Evolutionary conservation across 257 asterid genomes (phyloP).

Genomic region (Paulownia fortunei): DNA sequence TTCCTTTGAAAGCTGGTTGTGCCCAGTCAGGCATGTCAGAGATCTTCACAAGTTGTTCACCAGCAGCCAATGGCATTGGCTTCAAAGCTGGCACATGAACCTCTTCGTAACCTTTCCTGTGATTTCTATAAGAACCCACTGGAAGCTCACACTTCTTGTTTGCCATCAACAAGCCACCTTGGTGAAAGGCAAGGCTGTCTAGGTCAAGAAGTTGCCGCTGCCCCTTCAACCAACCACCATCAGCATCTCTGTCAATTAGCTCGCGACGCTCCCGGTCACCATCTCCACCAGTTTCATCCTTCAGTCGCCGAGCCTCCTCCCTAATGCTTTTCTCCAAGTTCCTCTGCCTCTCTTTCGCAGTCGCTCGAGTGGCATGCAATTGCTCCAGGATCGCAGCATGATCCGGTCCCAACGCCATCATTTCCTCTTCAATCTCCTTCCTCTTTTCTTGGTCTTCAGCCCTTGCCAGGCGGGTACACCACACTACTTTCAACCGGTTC

Average conservation of each 20-base stretch:
- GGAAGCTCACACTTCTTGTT: slow-evolving; percentile 67
- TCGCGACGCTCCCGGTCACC: slow-evolving; percentile 48
- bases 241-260: slow-evolving; percentile 56
- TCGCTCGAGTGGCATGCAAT: slow-evolving; percentile 66
- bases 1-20: slow-evolving; percentile 61
- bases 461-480: slow-evolving; percentile 67
- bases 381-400: slow-evolving; percentile 63
- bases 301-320: slow-evolving; percentile 65
- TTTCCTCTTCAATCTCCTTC: slow-evolving; percentile 63
- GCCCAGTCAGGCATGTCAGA: slow-evolving; percentile 64
- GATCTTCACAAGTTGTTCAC: slow-evolving; percentile 52
- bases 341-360: slow-evolving; percentile 69
- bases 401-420: slow-evolving; percentile 51
- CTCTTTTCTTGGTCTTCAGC: slow-evolving; percentile 66
- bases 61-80: slow-evolving; percentile 52
- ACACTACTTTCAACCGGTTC: slow-evolving; percentile 62
- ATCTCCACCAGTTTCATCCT: slow-evolving; percentile 56
- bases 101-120: slow-evolving; percentile 63
- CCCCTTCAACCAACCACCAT: slow-evolving; percentile 67
- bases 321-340: slow-evolving; percentile 63
- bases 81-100: slow-evolving; percentile 71
- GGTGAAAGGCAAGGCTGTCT: slow-evolving; percentile 55
- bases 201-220: slow-evolving; percentile 64
- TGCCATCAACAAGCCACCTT: slow-evolving; percentile 69
- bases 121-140: slow-evolving; percentile 57